A percentile compares a stretch with the other conserved stretches of the same genome.
Conservation (phyloP, 768 basidiomycete genomes). For the Coprinopsis strossmayeri region DNA sequence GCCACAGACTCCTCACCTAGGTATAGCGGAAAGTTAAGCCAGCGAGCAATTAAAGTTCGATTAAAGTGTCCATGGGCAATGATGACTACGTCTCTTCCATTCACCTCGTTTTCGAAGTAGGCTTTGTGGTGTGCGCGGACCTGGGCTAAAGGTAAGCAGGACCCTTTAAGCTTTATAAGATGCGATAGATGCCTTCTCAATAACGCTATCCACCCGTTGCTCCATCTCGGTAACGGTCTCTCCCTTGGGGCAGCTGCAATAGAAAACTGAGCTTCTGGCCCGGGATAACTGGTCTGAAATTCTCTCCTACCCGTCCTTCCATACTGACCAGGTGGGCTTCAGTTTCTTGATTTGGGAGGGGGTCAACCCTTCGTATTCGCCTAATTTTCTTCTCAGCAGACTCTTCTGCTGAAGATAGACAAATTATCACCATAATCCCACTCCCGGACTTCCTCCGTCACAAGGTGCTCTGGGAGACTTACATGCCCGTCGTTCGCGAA, state of each 20-base stretch:
- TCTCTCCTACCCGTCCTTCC: constrained; percentile 65
- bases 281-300: background rate
- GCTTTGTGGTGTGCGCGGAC: constrained; percentile 66
- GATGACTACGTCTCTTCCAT: constrained; percentile 77
- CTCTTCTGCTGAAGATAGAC: background rate
- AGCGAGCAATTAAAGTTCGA: constrained; percentile 72
- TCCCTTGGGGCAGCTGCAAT: constrained; percentile 75
- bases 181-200: constrained; percentile 46
- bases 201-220: constrained; percentile 68
- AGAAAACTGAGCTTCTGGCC: background rate
- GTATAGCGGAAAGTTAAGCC: constrained; percentile 64
- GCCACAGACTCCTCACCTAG: constrained; percentile 32
- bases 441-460: constrained; percentile 67
- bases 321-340: constrained; percentile 69
- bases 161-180: background rate
- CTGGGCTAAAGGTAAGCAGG: constrained; percentile 24
- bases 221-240: constrained; percentile 81
- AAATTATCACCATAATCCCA: constrained; percentile 69
- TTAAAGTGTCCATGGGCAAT: constrained; percentile 88
- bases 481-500: constrained; percentile 37
- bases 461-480: constrained; percentile 39
- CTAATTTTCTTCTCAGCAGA: constrained; percentile 21
- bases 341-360: constrained; percentile 70
- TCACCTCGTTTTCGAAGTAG: constrained; percentile 60
- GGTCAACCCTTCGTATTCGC: constrained; percentile 80